Conservation (phyloP, 1,284 basidiomycete genomes). For the Kwoniella shivajii region DNA sequence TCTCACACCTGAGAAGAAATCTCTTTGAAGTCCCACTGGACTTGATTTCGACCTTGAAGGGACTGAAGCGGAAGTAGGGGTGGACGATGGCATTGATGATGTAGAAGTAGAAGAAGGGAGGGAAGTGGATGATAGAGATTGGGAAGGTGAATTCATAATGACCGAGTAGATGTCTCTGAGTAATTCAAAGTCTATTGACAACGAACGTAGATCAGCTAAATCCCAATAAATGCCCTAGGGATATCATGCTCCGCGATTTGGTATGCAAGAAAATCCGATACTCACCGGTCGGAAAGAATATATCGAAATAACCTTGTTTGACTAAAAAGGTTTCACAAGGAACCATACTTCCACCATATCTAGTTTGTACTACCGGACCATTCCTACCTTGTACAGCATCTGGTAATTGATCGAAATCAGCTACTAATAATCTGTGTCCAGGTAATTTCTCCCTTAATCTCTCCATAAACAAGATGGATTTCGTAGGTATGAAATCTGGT, state of each 20-base stretch:
- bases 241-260: too few relatives aligned
- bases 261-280: too few relatives aligned
- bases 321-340: slow-evolving; percentile 90
- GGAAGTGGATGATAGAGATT: slow-evolving; percentile 6
- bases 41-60: slow-evolving; percentile 23
- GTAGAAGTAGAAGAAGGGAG: slow-evolving; percentile 53
- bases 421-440: slow-evolving; percentile 83
- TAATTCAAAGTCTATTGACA: slow-evolving; percentile 66
- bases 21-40: slow-evolving; percentile 1
- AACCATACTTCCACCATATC: slow-evolving; percentile 78
- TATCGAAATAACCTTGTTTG: slow-evolving; percentile 95
- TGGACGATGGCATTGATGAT: slow-evolving; percentile 36
- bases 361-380: slow-evolving; percentile 95
- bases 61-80: slow-evolving; percentile 41
- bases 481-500: slow-evolving; percentile 93
- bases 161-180: slow-evolving; percentile 86
- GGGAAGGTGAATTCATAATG: slow-evolving; percentile 60
- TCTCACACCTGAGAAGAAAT: slow-evolving; percentile 29
- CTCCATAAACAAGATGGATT: slow-evolving; percentile 80
- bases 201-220: neutral
- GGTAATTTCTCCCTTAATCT: slow-evolving; percentile 85
- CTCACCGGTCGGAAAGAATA: slow-evolving; percentile 88
- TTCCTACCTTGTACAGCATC: slow-evolving; percentile 82
- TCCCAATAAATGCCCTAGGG: neutral
- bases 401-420: slow-evolving; percentile 87